phyloP scores from a whole-genome alignment of 768 basidiomycete species.

The Cytidiella melzeri region DNA sequence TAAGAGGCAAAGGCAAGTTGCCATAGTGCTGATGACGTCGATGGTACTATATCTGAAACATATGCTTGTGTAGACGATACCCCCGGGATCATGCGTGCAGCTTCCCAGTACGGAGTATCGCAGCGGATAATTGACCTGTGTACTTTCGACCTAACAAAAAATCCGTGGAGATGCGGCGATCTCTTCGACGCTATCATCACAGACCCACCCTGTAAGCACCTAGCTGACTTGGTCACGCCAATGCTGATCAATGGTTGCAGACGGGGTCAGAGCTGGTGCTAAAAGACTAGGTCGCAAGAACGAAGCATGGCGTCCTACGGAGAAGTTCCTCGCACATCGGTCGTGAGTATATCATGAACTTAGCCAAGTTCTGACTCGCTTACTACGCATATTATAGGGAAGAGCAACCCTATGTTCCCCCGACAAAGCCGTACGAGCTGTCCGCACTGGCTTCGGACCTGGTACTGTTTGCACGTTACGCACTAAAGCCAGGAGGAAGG shows the following conservation, averaged over 20 bases:
- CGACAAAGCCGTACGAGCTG: constrained; percentile 89
- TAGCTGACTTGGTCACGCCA: not conserved
- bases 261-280: constrained; percentile 88
- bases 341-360: constrained; percentile 1
- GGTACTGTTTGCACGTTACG: constrained; percentile 71
- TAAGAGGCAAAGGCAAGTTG: constrained; percentile 83
- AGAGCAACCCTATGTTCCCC: constrained; percentile 76
- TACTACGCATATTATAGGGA: constrained; percentile 34
- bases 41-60: not conserved
- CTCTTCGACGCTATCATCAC: constrained; percentile 93
- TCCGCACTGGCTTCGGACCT: constrained; percentile 79
- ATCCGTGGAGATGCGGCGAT: constrained; percentile 85
- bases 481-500: constrained; percentile 80
- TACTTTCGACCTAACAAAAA: constrained; percentile 88
- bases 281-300: constrained; percentile 73
- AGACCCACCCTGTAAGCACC: constrained; percentile 80
- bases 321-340: constrained; percentile 22
- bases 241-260: constrained; percentile 31
- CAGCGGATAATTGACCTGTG: constrained; percentile 74
- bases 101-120: constrained; percentile 75
- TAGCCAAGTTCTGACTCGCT: not conserved
- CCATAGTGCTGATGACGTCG: not conserved
- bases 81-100: constrained; percentile 76
- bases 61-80: constrained; percentile 28
- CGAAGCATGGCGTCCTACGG: constrained; percentile 21